phyloP scores from a whole-genome alignment of 1,284 basidiomycete genomes.

The Cronartium quercuum region DNA sequence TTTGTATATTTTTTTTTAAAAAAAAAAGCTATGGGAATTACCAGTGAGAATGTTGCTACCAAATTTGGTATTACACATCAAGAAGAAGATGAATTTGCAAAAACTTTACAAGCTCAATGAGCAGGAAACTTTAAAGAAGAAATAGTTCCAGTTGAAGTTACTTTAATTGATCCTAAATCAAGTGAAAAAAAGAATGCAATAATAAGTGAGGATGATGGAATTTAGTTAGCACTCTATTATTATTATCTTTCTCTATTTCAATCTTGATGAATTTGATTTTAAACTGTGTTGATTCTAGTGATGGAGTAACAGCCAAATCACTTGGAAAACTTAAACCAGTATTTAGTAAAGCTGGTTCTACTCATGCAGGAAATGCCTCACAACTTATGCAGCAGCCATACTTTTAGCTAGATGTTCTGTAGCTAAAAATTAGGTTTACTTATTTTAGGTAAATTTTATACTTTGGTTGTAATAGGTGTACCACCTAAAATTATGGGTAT shows the following conservation, averaged over 20 bases:
- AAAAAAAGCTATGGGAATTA: slow-evolving; percentile 78
- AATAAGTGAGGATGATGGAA: slow-evolving; percentile 84
- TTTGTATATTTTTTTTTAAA: too few species aligned
- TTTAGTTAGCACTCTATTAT: slow-evolving; percentile 51
- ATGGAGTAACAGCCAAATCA: slow-evolving; percentile 80
- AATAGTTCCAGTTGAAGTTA: slow-evolving; percentile 76
- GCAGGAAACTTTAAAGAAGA: slow-evolving; percentile 86
- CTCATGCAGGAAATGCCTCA: slow-evolving; percentile 87
- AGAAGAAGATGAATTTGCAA: slow-evolving; percentile 75
- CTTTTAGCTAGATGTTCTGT: slow-evolving; percentile 76
- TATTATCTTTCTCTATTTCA: too few species aligned
- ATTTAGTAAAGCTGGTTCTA: slow-evolving; percentile 78
- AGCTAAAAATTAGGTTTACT: slow-evolving; percentile 81
- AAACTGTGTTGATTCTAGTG: slow-evolving; percentile 55
- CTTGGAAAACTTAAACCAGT: slow-evolving; percentile 88
- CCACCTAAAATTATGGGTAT: slow-evolving; percentile 53
- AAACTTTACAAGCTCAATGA: slow-evolving; percentile 77
- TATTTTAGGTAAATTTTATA: slow-evolving; percentile 85
- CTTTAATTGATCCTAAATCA: slow-evolving; percentile 73
- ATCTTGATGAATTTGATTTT: too few species aligned
- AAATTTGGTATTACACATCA: slow-evolving; percentile 68
- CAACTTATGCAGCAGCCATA: slow-evolving; percentile 91
- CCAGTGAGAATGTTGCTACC: slow-evolving; percentile 87
- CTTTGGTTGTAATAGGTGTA: slow-evolving; percentile 67
- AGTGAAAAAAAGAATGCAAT: slow-evolving; percentile 70